A percentile compares a stretch with the other conserved stretches of the same genome.
phyloP scores from a whole-genome alignment of 176 grass and related monocot species.

The Carex cristatella region DNA sequence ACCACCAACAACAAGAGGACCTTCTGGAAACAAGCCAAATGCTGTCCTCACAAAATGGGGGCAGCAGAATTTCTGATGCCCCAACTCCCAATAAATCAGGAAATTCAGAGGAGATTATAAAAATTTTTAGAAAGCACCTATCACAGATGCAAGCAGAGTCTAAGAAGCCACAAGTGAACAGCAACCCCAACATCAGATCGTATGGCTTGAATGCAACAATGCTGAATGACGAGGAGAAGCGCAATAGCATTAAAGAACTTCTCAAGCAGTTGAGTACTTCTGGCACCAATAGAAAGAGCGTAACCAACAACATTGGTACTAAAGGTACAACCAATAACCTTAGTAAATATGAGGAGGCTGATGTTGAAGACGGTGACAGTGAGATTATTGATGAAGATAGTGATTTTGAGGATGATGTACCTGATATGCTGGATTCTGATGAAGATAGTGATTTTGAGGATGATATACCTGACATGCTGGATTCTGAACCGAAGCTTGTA shows the following conservation, averaged over 20 bases:
- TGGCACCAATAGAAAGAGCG: constrained; percentile 37
- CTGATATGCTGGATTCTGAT: constrained; percentile 2
- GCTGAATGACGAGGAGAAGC: constrained; percentile 47
- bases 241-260: constrained; percentile 51
- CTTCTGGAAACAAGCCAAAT: constrained; percentile 44
- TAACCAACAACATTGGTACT: constrained; percentile 30
- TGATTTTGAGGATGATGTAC: constrained; percentile 10
- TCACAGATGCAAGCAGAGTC: constrained; percentile 31
- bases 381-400: constrained; percentile 29
- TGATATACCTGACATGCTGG: not conserved
- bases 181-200: constrained; percentile 28
- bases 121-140: constrained; percentile 75
- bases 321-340: constrained; percentile 35
- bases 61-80: constrained; percentile 35
- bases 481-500: not conserved
- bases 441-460: constrained; percentile 18
- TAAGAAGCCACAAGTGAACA: constrained; percentile 51
- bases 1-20: constrained; percentile 51
- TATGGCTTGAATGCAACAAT: constrained; percentile 28
- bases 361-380: constrained; percentile 26
- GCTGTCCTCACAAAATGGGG: constrained; percentile 56
- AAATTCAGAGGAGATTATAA: constrained; percentile 54
- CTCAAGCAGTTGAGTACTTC: constrained; percentile 65
- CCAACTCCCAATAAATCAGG: constrained; percentile 36
- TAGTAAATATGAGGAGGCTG: constrained; percentile 42